Evolutionary conservation across 2,329 filamentous ascomycete species (phyloP).

Genomic region (Trichophaea hybrida): DNA sequence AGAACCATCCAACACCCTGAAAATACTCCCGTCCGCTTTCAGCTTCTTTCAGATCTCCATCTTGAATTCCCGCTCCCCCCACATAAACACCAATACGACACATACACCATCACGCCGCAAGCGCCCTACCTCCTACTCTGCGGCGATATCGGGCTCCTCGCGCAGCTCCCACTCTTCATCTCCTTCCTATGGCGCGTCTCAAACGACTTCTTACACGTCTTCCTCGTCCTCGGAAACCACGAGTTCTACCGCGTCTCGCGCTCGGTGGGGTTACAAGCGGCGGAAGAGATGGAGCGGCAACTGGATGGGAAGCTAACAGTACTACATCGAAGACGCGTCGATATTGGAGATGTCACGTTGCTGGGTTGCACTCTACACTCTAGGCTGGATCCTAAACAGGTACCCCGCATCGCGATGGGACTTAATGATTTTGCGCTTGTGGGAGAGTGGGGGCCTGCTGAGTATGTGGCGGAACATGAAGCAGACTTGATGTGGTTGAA

Average conservation of each 20-base stretch:
- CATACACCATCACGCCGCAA: slow-evolving; percentile 36
- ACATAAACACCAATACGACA: slow-evolving; percentile 35
- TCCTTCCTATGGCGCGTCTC: slow-evolving; percentile 39
- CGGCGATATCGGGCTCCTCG: slow-evolving; percentile 41
- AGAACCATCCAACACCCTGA: no score
- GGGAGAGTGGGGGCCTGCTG: slow-evolving; percentile 36
- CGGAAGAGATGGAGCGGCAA: not conserved
- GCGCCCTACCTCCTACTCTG: slow-evolving; percentile 42
- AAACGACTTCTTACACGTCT: slow-evolving; percentile 36
- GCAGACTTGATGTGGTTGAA: slow-evolving; percentile 40
- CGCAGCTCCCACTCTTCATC: slow-evolving; percentile 33
- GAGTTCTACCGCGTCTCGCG: slow-evolving; percentile 35
- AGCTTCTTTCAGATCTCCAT: slow-evolving; percentile 45
- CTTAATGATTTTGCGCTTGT: slow-evolving; percentile 39
- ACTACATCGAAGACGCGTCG: slow-evolving; percentile 34
- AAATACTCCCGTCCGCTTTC: slow-evolving; percentile 1
- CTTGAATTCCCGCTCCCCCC: slow-evolving; percentile 34
- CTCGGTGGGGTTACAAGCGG: not conserved
- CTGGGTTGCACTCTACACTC: slow-evolving; percentile 48
- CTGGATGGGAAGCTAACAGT: slow-evolving; percentile 32
- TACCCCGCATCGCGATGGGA: slow-evolving; percentile 33
- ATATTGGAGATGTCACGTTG: slow-evolving; percentile 37
- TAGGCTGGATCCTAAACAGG: slow-evolving; percentile 33
- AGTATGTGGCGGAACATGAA: slow-evolving; percentile 37
- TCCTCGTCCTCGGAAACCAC: slow-evolving; percentile 44